Evolutionary conservation across 371 early-diverging fungal genomes (phyloP).

Genomic region (Mucor circinelloides): DNA sequence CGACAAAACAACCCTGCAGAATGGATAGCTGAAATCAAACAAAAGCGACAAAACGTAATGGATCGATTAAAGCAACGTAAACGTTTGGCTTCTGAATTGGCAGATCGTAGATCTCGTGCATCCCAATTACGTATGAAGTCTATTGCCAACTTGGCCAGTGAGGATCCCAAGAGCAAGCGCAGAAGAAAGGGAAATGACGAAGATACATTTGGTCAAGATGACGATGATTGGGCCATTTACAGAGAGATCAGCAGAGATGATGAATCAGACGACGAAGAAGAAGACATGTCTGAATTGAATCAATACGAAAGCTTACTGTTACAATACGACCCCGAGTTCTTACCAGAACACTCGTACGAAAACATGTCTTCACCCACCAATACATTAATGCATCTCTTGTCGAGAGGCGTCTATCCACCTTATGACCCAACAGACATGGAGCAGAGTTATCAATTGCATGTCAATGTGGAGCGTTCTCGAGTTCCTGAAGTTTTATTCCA

Average conservation of each 20-base stretch:
- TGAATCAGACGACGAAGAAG: slow-evolving; percentile 85
- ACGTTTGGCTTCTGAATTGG: slow-evolving; percentile 73
- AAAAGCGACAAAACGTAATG: slow-evolving; percentile 61
- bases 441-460: slow-evolving; percentile 77
- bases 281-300: slow-evolving; percentile 64
- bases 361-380: slow-evolving; percentile 51
- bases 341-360: slow-evolving; percentile 56
- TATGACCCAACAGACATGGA: slow-evolving; percentile 70
- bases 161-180: slow-evolving; percentile 53
- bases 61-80: slow-evolving; percentile 68
- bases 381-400: slow-evolving; percentile 51
- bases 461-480: slow-evolving; percentile 86
- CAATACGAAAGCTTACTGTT: slow-evolving; percentile 73
- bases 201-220: slow-evolving; percentile 92
- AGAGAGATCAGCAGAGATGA: slow-evolving; percentile 87
- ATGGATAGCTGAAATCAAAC: slow-evolving; percentile 75
- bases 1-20: slow-evolving; percentile 66
- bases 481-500: slow-evolving; percentile 90
- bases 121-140: slow-evolving; percentile 84
- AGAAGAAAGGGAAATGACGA: slow-evolving; percentile 69
- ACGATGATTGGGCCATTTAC: slow-evolving; percentile 92
- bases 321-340: slow-evolving; percentile 75
- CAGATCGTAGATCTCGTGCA: slow-evolving; percentile 85
- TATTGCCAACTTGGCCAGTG: slow-evolving; percentile 82
- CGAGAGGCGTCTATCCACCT: slow-evolving; percentile 59